Conservation (phyloP, 768 basidiomycete genomes). For the Stropharia rugosoannulata region DNA sequence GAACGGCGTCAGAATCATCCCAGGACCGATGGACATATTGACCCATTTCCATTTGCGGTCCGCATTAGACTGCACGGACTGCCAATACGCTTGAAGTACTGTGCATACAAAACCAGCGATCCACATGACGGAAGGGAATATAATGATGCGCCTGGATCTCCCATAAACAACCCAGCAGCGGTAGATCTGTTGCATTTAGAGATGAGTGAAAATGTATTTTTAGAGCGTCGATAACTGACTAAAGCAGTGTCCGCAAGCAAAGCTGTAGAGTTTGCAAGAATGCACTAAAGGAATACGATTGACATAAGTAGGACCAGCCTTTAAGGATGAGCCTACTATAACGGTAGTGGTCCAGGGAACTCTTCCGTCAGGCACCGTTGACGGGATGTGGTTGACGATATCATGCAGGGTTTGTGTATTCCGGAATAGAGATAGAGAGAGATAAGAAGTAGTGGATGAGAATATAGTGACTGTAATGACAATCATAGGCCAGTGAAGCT, state of each 20-base stretch:
- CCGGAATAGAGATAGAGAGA: not conserved
- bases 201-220: too few relatives aligned
- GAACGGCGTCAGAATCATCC: constrained; percentile 6
- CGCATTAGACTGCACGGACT: not conserved
- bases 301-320: not conserved
- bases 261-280: not conserved
- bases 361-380: not conserved
- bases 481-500: constrained; percentile 11
- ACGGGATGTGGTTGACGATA: not conserved
- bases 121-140: constrained; percentile 1
- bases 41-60: not conserved
- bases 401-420: not conserved
- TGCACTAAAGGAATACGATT: not conserved
- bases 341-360: constrained; percentile 9
- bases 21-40: constrained; percentile 8
- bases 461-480: constrained; percentile 4
- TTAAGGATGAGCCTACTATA: constrained; percentile 3
- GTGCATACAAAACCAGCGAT: not conserved
- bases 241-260: constrained; percentile 1
- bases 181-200: constrained; percentile 1
- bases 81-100: constrained; percentile 4
- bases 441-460: constrained; percentile 3
- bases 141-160: not conserved
- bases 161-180: constrained; percentile 3
- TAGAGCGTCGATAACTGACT: not conserved